Base-by-base conservation (phyloP, 805 yeast species). In the Pichia insulana region DNA sequence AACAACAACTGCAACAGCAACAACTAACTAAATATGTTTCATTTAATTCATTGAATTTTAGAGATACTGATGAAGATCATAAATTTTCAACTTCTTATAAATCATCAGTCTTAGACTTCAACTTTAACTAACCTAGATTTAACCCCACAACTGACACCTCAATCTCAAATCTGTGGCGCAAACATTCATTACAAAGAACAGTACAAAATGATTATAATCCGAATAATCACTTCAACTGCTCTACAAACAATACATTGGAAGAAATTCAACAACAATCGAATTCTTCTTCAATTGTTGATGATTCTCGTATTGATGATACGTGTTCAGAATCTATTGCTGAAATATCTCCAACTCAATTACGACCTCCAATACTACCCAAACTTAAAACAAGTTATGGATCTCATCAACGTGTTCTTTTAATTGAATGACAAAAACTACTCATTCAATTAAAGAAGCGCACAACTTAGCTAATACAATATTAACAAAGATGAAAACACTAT, bases 371-470 rank as follows among this genome's bases (percentile, higher is more conserved):
- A 3, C 18, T 15, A 18, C 38, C 42, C 12, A 22, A 28, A 28
- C 7, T 25, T 5, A 37, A 27, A 10, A 37, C 27, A n/a, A 37
- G 13, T 1, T 19, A n/a, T 27, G 18, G 30, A 9, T 27, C 17
- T 25, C 51, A 48, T 25, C 61, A 57, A 39, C 54, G 74, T 42
- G 62, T 63, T 1, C 57, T 74, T 28, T 73, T 80, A 0, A 71
- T 60, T 49, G 83, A 77, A 54, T 80, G 78, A 51, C 58, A 59
- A 34, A 73, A 73, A 51, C 55, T 78, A 13, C 56, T 75, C 39
- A 62, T 62, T 32, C 77, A 71, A 52, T 55, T 76, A 37, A 66
- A n/a, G n/a, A n/a, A 67, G 17, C 25, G 25, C 25, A 8, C 25
- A 22, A n/a, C n/a, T n/a, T n/a, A n/a, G n/a, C n/a, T n/a, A n/a